Evolutionary conservation across 2,329 filamentous ascomycete species (phyloP).

Genomic region (Sporothrix pallida): DNA sequence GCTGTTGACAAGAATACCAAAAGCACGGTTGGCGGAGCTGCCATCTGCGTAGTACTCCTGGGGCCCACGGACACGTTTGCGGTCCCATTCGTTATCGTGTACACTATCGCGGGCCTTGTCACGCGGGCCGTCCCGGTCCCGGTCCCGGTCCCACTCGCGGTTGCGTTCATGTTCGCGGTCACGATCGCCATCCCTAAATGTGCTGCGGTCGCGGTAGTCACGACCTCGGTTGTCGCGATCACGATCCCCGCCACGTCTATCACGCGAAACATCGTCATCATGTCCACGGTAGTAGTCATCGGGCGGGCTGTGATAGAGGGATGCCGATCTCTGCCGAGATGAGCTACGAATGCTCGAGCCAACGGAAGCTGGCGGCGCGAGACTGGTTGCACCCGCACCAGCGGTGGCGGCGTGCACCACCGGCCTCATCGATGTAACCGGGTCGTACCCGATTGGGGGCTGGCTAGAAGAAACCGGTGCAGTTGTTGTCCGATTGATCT

Average conservation of each 20-base stretch:
- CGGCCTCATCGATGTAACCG: constrained; percentile 54
- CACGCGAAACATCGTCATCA: constrained; percentile 54
- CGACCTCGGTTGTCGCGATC: constrained; percentile 47
- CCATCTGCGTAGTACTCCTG: constrained; percentile 38
- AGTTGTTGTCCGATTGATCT: constrained; percentile 58
- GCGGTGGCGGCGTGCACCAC: constrained; percentile 4
- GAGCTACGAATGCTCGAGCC: constrained; percentile 39
- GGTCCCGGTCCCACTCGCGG: constrained; percentile 40
- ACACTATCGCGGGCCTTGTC: constrained; percentile 39
- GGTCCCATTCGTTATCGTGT: constrained; percentile 37
- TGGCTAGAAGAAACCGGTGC: constrained; percentile 33
- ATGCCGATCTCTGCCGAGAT: constrained; percentile 43
- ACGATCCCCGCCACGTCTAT: constrained; percentile 44
- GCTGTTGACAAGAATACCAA: constrained; percentile 37
- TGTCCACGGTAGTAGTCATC: constrained; percentile 58
- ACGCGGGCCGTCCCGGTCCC: constrained; percentile 18
- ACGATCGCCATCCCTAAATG: constrained; percentile 39
- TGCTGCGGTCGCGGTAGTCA: constrained; percentile 39
- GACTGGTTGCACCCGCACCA: neutral
- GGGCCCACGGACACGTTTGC: constrained; percentile 22
- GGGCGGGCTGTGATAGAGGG: constrained; percentile 45
- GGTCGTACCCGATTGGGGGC: constrained; percentile 49
- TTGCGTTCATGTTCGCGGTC: constrained; percentile 39
- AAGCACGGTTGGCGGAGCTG: constrained; percentile 34
- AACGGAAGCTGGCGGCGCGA: neutral